A percentile compares a stretch with the other conserved stretches of the same genome.
Evolutionary conservation across 495 filamentous ascomycete species (phyloP).

Genomic region (Penicillium angulare): DNA sequence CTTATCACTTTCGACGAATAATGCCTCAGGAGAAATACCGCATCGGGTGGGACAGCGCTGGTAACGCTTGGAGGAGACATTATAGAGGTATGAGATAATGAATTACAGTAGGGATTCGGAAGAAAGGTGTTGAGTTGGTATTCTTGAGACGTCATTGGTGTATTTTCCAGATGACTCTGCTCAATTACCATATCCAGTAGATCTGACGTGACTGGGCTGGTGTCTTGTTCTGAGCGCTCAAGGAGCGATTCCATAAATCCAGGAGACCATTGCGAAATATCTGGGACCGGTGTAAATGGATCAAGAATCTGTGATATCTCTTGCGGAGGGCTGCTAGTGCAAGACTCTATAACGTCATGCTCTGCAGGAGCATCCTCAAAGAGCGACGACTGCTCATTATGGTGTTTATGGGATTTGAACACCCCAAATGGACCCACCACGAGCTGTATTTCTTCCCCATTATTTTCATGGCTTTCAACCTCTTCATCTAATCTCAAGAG

Average conservation of each 20-base stretch:
- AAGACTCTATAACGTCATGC: conserved; percentile 3
- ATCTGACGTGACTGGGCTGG: conserved; percentile 5
- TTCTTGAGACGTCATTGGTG: not conserved
- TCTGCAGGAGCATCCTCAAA: not conserved
- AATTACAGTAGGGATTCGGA: conserved; percentile 2
- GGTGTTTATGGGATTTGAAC: conserved; percentile 8
- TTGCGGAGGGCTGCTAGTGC: conserved; percentile 1
- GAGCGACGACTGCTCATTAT: not conserved
- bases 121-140: conserved; percentile 1
- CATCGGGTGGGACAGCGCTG: conserved; percentile 15
- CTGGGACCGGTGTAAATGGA: not conserved
- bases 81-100: conserved; percentile 1
- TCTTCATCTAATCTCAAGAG: conserved; percentile 17
- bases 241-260: conserved; percentile 15
- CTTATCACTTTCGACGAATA: conserved; percentile 20
- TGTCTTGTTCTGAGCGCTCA: conserved; percentile 2
- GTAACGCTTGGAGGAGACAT: not conserved
- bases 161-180: not conserved
- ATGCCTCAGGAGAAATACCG: conserved; percentile 22
- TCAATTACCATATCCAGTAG: conserved; percentile 8
- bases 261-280: conserved; percentile 7
- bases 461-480: not conserved
- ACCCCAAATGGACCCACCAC: conserved; percentile 17
- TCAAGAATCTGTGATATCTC: not conserved
- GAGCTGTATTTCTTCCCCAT: conserved; percentile 6